phyloP scores from a whole-genome alignment of 179 eudicot species.

The Carnegiea gigantea region DNA sequence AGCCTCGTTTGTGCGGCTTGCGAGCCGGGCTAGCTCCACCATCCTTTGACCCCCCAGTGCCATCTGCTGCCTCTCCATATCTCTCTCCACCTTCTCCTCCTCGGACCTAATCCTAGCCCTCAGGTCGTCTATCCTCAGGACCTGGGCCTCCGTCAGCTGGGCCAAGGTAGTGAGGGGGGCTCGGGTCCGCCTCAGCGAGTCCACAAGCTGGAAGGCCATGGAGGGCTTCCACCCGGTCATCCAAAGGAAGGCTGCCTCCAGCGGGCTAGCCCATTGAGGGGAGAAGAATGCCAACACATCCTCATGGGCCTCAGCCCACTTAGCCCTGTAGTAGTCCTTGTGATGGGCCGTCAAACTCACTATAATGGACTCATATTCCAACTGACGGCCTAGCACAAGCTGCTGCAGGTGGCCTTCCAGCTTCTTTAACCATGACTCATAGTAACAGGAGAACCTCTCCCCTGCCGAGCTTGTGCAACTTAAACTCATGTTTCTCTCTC shows the following conservation, averaged over 20 bases:
- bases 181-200: slow-evolving; percentile 34
- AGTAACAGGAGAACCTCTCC: slow-evolving; percentile 41
- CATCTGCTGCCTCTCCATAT: slow-evolving; percentile 68
- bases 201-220: slow-evolving; percentile 43
- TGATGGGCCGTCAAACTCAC: slow-evolving; percentile 56
- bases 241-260: slow-evolving; percentile 59
- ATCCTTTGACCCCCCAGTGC: slow-evolving; percentile 45
- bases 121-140: slow-evolving; percentile 34
- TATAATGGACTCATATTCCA: slow-evolving; percentile 30
- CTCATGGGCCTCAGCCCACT: slow-evolving; percentile 65
- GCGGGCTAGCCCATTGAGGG: slow-evolving; percentile 56
- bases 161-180: slow-evolving; percentile 35
- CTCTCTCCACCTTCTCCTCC: slow-evolving; percentile 69
- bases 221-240: slow-evolving; percentile 88
- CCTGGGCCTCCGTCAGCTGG: slow-evolving; percentile 53
- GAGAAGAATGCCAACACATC: slow-evolving; percentile 58
- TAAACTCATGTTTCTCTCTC: neutral
- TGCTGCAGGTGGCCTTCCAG: slow-evolving; percentile 48
- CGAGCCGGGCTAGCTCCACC: slow-evolving; percentile 42
- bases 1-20: neutral
- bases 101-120: slow-evolving; percentile 47
- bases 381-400: slow-evolving; percentile 29
- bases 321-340: slow-evolving; percentile 56
- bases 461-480: slow-evolving; percentile 1
- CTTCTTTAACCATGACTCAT: slow-evolving; percentile 51